Conservation (phyloP, 2,329 filamentous ascomycete species). For the Tolypocladium amazonense region DNA sequence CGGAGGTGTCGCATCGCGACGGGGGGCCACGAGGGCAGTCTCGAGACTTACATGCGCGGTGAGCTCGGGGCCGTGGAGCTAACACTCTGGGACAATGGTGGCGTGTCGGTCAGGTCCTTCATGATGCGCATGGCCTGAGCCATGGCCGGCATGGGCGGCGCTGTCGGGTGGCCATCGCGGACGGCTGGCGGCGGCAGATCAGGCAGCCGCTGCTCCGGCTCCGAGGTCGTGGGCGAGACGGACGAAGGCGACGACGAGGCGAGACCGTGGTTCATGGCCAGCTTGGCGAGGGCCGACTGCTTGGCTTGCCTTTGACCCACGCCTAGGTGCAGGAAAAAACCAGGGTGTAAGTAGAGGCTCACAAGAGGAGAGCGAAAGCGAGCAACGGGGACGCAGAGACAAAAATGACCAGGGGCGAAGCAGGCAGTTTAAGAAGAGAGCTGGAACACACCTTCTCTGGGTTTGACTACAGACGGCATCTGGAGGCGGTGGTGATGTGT, state of each 20-base stretch:
- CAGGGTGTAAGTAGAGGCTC: constrained; percentile 3
- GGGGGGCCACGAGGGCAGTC: background rate
- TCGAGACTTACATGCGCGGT: constrained; percentile 43
- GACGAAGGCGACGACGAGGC: constrained; percentile 17
- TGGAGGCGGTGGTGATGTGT: constrained; percentile 4
- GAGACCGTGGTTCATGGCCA: constrained; percentile 34
- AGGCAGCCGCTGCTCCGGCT: constrained; percentile 21
- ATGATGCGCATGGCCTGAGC: constrained; percentile 30
- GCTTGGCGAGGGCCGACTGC: constrained; percentile 30
- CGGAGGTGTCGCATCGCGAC: background rate
- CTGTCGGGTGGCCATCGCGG: constrained; percentile 15
- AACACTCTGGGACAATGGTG: constrained; percentile 44
- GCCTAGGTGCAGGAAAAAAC: constrained; percentile 11
- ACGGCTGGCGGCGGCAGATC: constrained; percentile 21
- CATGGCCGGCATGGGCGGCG: constrained; percentile 22
- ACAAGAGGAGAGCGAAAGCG: constrained; percentile 1
- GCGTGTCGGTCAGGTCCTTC: constrained; percentile 39
- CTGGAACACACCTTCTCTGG: constrained; percentile 11
- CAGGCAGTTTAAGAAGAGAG: constrained; percentile 1
- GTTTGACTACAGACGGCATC: constrained; percentile 12
- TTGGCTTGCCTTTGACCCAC: constrained; percentile 25
- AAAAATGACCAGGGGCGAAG: background rate
- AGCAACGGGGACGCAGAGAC: constrained; percentile 2
- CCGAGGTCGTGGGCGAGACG: constrained; percentile 16
- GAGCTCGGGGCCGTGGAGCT: constrained; percentile 48